phyloP scores from a whole-genome alignment of 208 protist genomes.

The Acanthamoeba divionensis region DNA sequence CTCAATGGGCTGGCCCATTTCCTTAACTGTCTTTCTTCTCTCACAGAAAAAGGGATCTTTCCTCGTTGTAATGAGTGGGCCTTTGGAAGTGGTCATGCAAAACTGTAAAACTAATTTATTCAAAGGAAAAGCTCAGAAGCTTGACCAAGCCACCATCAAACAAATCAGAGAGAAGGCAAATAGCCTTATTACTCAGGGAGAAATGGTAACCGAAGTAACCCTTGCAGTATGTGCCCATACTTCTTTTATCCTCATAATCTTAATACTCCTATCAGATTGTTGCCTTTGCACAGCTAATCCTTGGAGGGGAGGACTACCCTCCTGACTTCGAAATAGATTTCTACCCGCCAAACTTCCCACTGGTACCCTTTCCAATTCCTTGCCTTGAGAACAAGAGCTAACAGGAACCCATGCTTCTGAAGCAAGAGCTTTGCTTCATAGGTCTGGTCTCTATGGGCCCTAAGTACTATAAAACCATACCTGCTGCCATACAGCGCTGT shows the following conservation, averaged over 20 bases:
- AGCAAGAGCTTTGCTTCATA: conserved; percentile 48
- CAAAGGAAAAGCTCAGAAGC: background rate
- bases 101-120: background rate
- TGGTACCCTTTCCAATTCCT: background rate
- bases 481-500: background rate
- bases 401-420: too few species aligned
- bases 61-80: background rate
- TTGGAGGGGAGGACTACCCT: background rate
- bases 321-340: conserved; percentile 10
- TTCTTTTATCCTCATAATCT: too few species aligned
- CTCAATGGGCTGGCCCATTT: too few species aligned
- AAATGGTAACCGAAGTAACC: too few species aligned
- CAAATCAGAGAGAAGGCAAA: background rate
- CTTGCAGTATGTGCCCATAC: too few species aligned
- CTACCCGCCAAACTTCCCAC: conserved; percentile 33
- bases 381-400: background rate
- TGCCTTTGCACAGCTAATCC: background rate
- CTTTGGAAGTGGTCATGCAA: conserved; percentile 12
- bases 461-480: background rate
- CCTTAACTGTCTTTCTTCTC: background rate
- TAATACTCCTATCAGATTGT: too few species aligned
- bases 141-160: background rate
- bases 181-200: too few species aligned
- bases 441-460: conserved; percentile 12
- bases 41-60: background rate